phyloP scores from a whole-genome alignment of 2,329 filamentous ascomycete genomes.

The Cladorrhinum sp. region DNA sequence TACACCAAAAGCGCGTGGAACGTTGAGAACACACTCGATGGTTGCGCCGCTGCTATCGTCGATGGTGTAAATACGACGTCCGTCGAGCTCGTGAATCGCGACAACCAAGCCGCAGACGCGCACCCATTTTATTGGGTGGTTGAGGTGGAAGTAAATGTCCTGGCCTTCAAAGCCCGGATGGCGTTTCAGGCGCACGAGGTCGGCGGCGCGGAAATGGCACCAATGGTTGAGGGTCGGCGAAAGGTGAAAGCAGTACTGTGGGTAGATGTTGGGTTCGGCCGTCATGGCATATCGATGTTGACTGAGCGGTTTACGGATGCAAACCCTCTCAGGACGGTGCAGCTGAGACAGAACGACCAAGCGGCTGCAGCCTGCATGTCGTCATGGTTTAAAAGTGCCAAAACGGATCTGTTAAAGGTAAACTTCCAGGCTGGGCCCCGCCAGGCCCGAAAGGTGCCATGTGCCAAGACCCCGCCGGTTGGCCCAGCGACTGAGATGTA shows the following conservation, averaged over 20 bases:
- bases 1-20: slow-evolving; percentile 2
- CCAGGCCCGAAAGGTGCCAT: not conserved
- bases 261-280: slow-evolving; percentile 44
- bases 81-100: slow-evolving; percentile 51
- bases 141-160: slow-evolving; percentile 63
- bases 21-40: slow-evolving; percentile 45
- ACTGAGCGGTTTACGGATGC: slow-evolving; percentile 4
- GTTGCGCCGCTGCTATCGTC: slow-evolving; percentile 63
- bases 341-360: not conserved
- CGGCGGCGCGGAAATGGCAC: slow-evolving; percentile 53
- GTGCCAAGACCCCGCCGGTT: slow-evolving; percentile 9
- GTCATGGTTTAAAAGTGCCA: not conserved
- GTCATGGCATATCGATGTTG: slow-evolving; percentile 26
- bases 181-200: slow-evolving; percentile 48
- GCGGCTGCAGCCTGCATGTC: not conserved
- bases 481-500: slow-evolving; percentile 1
- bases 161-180: slow-evolving; percentile 54
- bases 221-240: slow-evolving; percentile 59
- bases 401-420: not conserved
- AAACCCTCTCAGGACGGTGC: not conserved
- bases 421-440: not conserved
- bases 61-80: slow-evolving; percentile 52
- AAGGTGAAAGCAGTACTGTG: slow-evolving; percentile 61
- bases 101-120: slow-evolving; percentile 69
- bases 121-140: slow-evolving; percentile 75